Base-by-base conservation (phyloP, 179 eudicot species). In the Heliamphora pulchella region DNA sequence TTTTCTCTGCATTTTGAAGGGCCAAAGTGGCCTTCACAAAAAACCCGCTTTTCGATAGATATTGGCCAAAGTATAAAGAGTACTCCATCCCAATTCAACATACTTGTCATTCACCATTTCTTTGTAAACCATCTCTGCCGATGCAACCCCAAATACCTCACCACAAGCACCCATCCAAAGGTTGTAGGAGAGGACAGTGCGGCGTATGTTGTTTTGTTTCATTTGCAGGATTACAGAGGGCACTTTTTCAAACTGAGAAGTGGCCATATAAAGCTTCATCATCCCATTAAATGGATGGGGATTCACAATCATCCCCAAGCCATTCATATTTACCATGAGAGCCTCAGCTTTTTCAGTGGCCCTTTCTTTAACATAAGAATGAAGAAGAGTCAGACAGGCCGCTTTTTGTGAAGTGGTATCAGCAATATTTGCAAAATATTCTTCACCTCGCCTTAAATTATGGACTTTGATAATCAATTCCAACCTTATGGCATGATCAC, bases 181-280 rank as follows among this genome's bases (percentile, higher is more conserved):
- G 71, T 85, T 85, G 63, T 85, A 85, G 44, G 85, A 79, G 61
- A 85, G 83, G 72, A 79, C 85, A 80, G 76, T 85, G 50, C 64
- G 58, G 17, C 79, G 83, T 54, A 82, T 85, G n/a, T 73, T 80
- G 44, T 80, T 76, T 65, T 67, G 65, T 71, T 82, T 85, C 87
- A 85, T 85, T 50, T 76, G 83, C 18, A 8, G 65, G 13, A 85
- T 80, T 55, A 85, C 81, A 39, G 81, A 53, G 3, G 64, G 57
- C 31, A 82, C 87, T 72, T 82, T 79, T 31, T 65, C 72, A 71
- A 43, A 55, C 73, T 79, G 81, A 57, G 85, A 82, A 54, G 85
- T 82, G 44, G 85, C 83, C 57, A 55, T 75, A 55, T 85, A 85
- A 66, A 85, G 85, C 79, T 82, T 82, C 87, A 85, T 85, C 85